Base-by-base conservation (phyloP, 495 filamentous ascomycete species). In the Penicillium nucicola region DNA sequence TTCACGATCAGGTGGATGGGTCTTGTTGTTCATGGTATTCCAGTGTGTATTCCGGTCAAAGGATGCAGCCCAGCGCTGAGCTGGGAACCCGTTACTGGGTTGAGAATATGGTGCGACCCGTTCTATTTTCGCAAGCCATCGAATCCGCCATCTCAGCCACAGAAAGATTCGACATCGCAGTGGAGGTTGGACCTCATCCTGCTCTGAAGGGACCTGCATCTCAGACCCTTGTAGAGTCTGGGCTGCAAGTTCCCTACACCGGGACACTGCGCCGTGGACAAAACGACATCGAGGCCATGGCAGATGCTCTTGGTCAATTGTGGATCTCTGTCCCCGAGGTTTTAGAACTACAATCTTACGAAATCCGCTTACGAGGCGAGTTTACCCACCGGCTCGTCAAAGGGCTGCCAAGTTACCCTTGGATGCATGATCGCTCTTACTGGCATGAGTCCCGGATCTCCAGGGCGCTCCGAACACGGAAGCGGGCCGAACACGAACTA, bases 31-130 rank as follows among this genome's bases (percentile, higher is more conserved):
- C n/a, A n/a, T n/a, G n/a, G n/a, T n/a, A n/a, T n/a, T 67, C 63
- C 4, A 64, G 60, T 32, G 63, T 66, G 3, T 59, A 60, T 30
- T n/a, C n/a, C n/a, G n/a, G n/a, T n/a, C n/a, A n/a, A n/a, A n/a
- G n/a, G n/a, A n/a, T n/a, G n/a, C n/a, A n/a, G n/a, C n/a, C n/a
- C n/a, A n/a, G n/a, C n/a, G n/a, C n/a, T n/a, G n/a, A n/a, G n/a
- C n/a, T n/a, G n/a, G n/a, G n/a, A n/a, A n/a, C n/a, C n/a, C n/a
- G 32, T 4, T 86, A 86, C 58, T 85, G 82, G 82, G 65, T 52
- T 12, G 71, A 81, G 40, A 84, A 84, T 42, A 79, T 85, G 79
- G 60, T 77, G 18, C 66, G 74, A 14, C 72, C 75, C 1, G 82
- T 86, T 7, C 58, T 78, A 10, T 85, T 85, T 52, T 61, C 61